phyloP scores from a whole-genome alignment of 2,329 filamentous ascomycete species.

The Fusarium temperatum region DNA sequence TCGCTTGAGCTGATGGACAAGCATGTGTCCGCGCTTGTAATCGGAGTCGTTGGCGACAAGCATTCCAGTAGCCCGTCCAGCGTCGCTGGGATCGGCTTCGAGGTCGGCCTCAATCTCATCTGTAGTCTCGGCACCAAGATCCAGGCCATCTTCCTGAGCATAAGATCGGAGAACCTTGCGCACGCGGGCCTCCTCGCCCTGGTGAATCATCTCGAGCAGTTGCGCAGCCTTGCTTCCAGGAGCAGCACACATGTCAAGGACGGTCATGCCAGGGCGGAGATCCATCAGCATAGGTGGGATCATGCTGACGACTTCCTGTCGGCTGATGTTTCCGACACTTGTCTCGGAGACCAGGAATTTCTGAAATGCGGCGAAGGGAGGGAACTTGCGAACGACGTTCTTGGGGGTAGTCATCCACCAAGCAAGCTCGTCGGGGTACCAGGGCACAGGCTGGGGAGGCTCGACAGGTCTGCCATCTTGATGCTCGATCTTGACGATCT shows the following conservation, averaged over 20 bases:
- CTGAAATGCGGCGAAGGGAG: conserved; percentile 94
- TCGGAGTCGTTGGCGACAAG: conserved; percentile 96
- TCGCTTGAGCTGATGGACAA: conserved; percentile 97
- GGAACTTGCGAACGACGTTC: conserved; percentile 91
- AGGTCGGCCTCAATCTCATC: conserved; percentile 61
- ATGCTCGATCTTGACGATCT: conserved; percentile 85
- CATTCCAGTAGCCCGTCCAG: conserved; percentile 88
- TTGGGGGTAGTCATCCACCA: conserved; percentile 99
- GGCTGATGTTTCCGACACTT: conserved; percentile 94
- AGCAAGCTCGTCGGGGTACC: conserved; percentile 94
- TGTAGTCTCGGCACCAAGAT: conserved; percentile 58
- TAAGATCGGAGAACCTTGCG: conserved; percentile 73
- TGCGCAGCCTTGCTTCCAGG: conserved; percentile 98
- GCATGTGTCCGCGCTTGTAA: conserved; percentile 95
- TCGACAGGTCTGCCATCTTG: conserved; percentile 84
- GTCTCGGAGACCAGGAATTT: conserved; percentile 98
- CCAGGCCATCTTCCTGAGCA: conserved; percentile 67
- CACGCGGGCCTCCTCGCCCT: conserved; percentile 89
- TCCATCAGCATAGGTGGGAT: conserved; percentile 96
- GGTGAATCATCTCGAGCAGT: conserved; percentile 92
- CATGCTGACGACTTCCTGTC: conserved; percentile 99
- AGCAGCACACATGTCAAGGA: conserved; percentile 94
- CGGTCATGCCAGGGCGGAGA: conserved; percentile 87
- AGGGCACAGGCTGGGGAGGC: conserved; percentile 81
- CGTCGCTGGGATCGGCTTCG: conserved; percentile 71